Base-by-base conservation (phyloP, 352 stramenopile species). In the Phytophthora aleatoria region DNA sequence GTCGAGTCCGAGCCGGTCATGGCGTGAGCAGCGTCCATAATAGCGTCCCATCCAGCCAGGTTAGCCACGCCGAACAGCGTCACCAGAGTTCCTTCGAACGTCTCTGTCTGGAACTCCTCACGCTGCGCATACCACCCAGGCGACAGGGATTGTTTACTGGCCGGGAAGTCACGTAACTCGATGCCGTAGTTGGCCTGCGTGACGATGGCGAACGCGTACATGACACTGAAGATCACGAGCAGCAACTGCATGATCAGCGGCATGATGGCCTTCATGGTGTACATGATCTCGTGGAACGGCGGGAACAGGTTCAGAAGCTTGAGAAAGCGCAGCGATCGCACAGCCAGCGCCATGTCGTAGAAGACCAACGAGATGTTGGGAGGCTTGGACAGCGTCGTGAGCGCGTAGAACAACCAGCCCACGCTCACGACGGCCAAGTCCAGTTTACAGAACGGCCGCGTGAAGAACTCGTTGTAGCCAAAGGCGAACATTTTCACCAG, bases 241-340 rank as follows among this genome's bases (percentile, higher is more conserved):
- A 91, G 62, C 26, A 94, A 61, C 67, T 94, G 83, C 60, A 87
- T 65, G 53, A 94, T 81, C 50, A 94, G 69, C n/a, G 86, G 81
- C 49, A 91, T 77, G 47, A 94, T 91, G 8, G 79, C 80, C 67
- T 90, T 85, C 86, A 94, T 91, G 10, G 86, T 94, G 77, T 87
- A 92, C 16, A 92, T 70, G 41, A 92, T 92, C 64, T 89, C 79
- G 42, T 92, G 83, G 69, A 94, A 92, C n/a, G 86, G 86, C 20
- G 83, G 84, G 55, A 92, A 82, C 6, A 92, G 70, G 44, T 92
- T 94, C n/a, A 92, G 61, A 33, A 94, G 69, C 74, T 92, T 94
- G 27, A 94, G 58, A 47, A 94, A 82, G 2, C 82, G 86, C 28
- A 94, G 74, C 38, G 83, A 94, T 9, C 86, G 86, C 33, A 91